These are phyloP conservation scores for Aspergillus ruber DNA, from an alignment of 2,329 filamentous ascomycete genomes.

Conservation along the genomic window DNA sequence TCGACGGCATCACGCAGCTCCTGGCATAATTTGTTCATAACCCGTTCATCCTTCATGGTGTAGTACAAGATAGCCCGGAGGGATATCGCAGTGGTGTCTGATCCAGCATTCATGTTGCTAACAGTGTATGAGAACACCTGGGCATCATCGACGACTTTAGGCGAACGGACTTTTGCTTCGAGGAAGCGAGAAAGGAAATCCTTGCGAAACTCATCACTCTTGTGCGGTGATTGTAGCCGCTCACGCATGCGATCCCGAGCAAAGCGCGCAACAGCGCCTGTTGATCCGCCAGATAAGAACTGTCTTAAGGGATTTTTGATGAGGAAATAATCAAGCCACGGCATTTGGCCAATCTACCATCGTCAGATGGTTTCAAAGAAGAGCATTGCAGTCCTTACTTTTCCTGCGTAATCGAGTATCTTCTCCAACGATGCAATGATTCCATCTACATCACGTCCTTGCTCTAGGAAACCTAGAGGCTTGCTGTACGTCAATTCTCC, in stretches of 20 bases:
- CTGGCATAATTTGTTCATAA: conserved; percentile 39
- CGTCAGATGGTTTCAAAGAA: not conserved
- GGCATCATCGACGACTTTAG: conserved; percentile 19
- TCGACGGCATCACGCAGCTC: conserved; percentile 37
- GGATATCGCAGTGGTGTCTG: conserved; percentile 29
- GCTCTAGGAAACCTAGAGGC: conserved; percentile 28
- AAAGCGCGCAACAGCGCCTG: conserved; percentile 16
- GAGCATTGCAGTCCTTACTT: conserved; percentile 5
- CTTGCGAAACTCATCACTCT: conserved; percentile 30
- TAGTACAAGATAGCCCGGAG: conserved; percentile 29
- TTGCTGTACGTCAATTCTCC: conserved; percentile 30
- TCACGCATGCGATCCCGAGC: conserved; percentile 15
- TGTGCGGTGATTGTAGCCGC: conserved; percentile 45
- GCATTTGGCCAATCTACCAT: conserved; percentile 25
- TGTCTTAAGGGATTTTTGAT: conserved; percentile 26
- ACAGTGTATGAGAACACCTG: conserved; percentile 22
- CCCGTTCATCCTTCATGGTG: conserved; percentile 18
- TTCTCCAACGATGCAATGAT: conserved; percentile 25
- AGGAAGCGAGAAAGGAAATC: conserved; percentile 28
- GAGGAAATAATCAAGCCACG: conserved; percentile 30
- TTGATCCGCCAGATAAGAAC: conserved; percentile 12
- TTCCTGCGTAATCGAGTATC: conserved; percentile 21
- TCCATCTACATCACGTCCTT: conserved; percentile 24
- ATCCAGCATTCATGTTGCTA: conserved; percentile 27
- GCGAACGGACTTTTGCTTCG: conserved; percentile 17